Base-by-base conservation (phyloP, 129 eudicot species). In the Ambrosia trifida region DNA sequence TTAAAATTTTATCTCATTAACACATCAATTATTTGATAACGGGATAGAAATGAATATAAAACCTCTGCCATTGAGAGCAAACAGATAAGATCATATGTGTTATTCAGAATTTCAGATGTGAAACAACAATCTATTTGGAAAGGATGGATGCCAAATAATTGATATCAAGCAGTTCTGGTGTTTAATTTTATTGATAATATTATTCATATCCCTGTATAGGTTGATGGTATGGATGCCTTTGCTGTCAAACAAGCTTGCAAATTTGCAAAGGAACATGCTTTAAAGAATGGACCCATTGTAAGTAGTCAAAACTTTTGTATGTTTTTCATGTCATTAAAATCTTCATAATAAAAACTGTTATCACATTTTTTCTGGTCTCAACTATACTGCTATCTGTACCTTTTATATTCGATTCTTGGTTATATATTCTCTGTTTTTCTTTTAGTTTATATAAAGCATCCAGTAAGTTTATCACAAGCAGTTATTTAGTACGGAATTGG, bases 221-320 rank as follows among this genome's bases (percentile, higher is more conserved):
- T 95, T 45, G 99, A 95, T 88, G 99, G 99, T 66, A 95, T 95
- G 99, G 99, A 95, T 88, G 99, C 81, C 56, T 74, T 95, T 69
- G 99, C 97, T 32, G 99, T 95, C 66, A 95, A 95, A 79, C 96
- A 95, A 81, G 99, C 99, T 74, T 90, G 96, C 85, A 88, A 78
- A 72, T 95, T 90, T 84, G 99, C 99, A 8, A 95, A 95, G 94
- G 96, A 90, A 72, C 87, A 95, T 69, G 97, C 86, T 40, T 74
- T 95, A 76, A 95, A 95, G 87, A 95, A 95, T 69, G 99, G 99
- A 57, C 99, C 99, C 49, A 83, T 90, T 79, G 99, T 90, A 69
- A 85, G 96, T 84, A 35, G 70, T 59, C 62, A 8, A 17, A 50
- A 53, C 41, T 33, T 40, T 7, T 43, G 2, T 66, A 20, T 47